Percentiles rank a stretch among this genome's conserved stretches.
Conservation (phyloP, 78 protist genomes). For the Creolimax fragrantissima region DNA sequence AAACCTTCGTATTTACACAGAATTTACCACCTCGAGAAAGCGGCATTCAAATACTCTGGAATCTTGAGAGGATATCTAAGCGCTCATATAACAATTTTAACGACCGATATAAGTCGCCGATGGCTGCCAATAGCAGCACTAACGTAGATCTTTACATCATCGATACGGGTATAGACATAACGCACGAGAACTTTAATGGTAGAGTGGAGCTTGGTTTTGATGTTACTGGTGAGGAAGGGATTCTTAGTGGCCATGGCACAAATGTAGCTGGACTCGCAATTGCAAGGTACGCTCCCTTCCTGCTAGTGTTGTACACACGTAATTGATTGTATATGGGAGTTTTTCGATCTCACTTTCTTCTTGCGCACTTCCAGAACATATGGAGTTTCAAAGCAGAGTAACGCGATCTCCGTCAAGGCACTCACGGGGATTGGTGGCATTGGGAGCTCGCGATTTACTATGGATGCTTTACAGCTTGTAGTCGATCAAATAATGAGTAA, state of each 20-base stretch:
- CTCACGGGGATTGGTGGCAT: neutral
- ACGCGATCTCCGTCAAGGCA: neutral
- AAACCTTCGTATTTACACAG: too few species aligned
- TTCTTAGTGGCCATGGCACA: neutral
- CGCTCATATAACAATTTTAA: neutral
- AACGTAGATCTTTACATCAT: neutral
- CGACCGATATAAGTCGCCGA: neutral
- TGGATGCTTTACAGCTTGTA: neutral
- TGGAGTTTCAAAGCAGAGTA: neutral
- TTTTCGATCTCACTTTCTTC: too few species aligned
- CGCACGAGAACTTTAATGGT: neutral
- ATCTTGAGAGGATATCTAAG: neutral
- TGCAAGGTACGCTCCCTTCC: too few species aligned
- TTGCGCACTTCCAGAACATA: too few species aligned
- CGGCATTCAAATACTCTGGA: too few species aligned
- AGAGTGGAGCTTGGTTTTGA: neutral
- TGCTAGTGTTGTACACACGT: too few species aligned
- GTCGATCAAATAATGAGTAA: neutral
- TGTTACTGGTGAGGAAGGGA: neutral
- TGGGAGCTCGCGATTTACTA: neutral
- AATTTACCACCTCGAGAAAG: too few species aligned
- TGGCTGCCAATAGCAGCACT: neutral
- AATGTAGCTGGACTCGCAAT: neutral
- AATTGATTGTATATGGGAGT: too few species aligned
- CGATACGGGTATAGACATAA: neutral